A percentile compares a stretch with the other conserved stretches of the same genome.
Evolutionary conservation across 176 grass and related monocot species (phyloP).

Genomic region (Raddia distichophylla): DNA sequence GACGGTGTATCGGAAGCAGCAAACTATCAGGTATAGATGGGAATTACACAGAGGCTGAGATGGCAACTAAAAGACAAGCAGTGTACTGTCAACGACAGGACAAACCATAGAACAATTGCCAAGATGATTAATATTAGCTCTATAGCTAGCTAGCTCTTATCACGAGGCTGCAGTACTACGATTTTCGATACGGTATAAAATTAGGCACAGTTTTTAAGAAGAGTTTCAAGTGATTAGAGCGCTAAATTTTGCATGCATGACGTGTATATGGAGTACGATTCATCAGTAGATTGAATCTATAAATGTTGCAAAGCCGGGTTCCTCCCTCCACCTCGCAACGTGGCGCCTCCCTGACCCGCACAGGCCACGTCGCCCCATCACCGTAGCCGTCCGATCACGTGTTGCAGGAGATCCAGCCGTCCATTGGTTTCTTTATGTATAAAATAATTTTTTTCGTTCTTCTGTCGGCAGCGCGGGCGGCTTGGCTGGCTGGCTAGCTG

Average conservation of each 20-base stretch:
- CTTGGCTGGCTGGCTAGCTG: too few relatives aligned
- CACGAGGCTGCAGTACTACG: constrained; percentile 10
- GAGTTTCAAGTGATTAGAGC: background rate
- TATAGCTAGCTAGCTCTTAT: constrained; percentile 25
- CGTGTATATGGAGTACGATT: background rate
- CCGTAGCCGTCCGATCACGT: too few relatives aligned
- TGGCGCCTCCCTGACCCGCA: too few relatives aligned
- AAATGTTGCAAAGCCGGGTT: too few relatives aligned
- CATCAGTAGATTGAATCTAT: too few relatives aligned
- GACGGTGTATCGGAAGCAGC: background rate
- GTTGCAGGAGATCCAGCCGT: too few relatives aligned
- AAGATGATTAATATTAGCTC: background rate
- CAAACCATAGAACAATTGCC: background rate
- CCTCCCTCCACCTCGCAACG: too few relatives aligned
- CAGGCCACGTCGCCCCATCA: too few relatives aligned
- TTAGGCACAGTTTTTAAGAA: background rate
- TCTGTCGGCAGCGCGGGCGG: too few relatives aligned
- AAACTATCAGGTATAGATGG: background rate
- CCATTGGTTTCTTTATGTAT: too few relatives aligned
- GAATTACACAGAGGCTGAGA: constrained; percentile 36
- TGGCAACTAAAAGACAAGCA: constrained; percentile 32
- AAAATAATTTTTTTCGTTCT: too few relatives aligned
- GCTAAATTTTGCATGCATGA: background rate
- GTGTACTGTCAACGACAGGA: constrained; percentile 17
- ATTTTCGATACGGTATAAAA: background rate